A percentile compares a stretch with the other conserved stretches of the same genome.
Conservation (phyloP, 805 yeast species). For the Tetrapisispora arboricola region DNA sequence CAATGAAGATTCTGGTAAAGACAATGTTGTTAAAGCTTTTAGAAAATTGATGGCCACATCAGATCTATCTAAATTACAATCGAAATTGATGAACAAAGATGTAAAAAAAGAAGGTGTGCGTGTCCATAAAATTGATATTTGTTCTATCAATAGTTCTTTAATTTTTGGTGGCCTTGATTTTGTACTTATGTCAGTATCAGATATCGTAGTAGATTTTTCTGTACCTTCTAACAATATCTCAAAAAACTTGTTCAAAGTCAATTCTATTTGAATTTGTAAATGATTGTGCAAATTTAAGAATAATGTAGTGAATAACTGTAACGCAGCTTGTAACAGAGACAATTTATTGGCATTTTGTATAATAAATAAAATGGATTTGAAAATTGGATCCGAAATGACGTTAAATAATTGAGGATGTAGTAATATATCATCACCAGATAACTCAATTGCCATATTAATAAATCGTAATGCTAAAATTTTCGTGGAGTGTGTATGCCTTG, state of each 20-base stretch:
- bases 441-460: slow-evolving; percentile 70
- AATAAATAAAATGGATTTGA: slow-evolving; percentile 73
- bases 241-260: slow-evolving; percentile 54
- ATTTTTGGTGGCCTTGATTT: slow-evolving; percentile 33
- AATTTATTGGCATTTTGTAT: slow-evolving; percentile 65
- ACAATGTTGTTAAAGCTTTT: slow-evolving; percentile 60
- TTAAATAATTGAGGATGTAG: slow-evolving; percentile 55
- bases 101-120: slow-evolving; percentile 68
- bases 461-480: slow-evolving; percentile 73
- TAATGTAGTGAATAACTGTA: slow-evolving; percentile 66
- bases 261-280: slow-evolving; percentile 73
- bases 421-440: slow-evolving; percentile 54
- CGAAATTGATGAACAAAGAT: slow-evolving; percentile 66
- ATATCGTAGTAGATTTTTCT: slow-evolving; percentile 6
- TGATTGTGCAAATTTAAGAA: slow-evolving; percentile 54
- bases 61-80: slow-evolving; percentile 77
- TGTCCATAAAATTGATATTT: slow-evolving; percentile 68
- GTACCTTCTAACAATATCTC: slow-evolving; percentile 35
- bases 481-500: slow-evolving; percentile 78
- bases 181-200: not conserved
- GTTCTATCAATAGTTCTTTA: slow-evolving; percentile 75
- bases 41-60: slow-evolving; percentile 64
- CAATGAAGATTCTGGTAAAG: slow-evolving; percentile 74
- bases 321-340: slow-evolving; percentile 59
- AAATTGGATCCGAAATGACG: slow-evolving; percentile 68